These are phyloP conservation scores for Gamarada debralockiae DNA, from an alignment of 495 filamentous ascomycete genomes.

Conservation along the genomic window DNA sequence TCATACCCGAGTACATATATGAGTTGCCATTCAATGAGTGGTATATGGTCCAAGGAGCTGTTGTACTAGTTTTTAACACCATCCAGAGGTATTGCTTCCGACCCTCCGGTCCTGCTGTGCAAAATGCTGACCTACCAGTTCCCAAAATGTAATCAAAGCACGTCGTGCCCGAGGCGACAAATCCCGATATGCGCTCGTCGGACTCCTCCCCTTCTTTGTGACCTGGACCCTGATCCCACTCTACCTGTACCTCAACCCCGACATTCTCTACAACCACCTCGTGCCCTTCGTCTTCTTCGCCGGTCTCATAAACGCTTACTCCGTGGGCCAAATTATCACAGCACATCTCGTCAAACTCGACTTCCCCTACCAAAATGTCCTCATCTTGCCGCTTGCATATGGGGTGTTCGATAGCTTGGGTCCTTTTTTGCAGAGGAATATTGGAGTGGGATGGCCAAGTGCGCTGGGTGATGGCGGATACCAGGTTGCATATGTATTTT, in stretches of 20 bases:
- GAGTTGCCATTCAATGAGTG: slow-evolving; percentile 81
- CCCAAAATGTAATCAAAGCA: slow-evolving; percentile 75
- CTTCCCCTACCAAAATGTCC: slow-evolving; percentile 86
- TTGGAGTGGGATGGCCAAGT: slow-evolving; percentile 76
- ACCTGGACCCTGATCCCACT: slow-evolving; percentile 70
- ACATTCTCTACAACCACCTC: slow-evolving; percentile 74
- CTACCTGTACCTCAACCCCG: slow-evolving; percentile 81
- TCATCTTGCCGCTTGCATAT: slow-evolving; percentile 61
- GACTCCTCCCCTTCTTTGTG: slow-evolving; percentile 72
- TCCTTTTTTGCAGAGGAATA: slow-evolving; percentile 49
- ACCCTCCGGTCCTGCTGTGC: neutral
- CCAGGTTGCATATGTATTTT: slow-evolving; percentile 82
- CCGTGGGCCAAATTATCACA: slow-evolving; percentile 91
- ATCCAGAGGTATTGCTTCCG: slow-evolving; percentile 19
- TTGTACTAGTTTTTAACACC: slow-evolving; percentile 84
- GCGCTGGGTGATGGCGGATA: slow-evolving; percentile 70
- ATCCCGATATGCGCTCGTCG: slow-evolving; percentile 67
- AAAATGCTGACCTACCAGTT: slow-evolving; percentile 40
- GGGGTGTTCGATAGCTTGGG: slow-evolving; percentile 77
- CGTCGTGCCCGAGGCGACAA: slow-evolving; percentile 70
- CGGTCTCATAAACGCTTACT: slow-evolving; percentile 86
- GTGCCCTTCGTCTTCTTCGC: slow-evolving; percentile 85
- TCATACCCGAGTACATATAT: slow-evolving; percentile 67
- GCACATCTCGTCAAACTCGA: slow-evolving; percentile 80
- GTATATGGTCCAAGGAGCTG: slow-evolving; percentile 86